Percentiles rank a stretch among this genome's conserved stretches.
Conservation (phyloP, 441 rosid species). For the Gossypium gossypioides region DNA sequence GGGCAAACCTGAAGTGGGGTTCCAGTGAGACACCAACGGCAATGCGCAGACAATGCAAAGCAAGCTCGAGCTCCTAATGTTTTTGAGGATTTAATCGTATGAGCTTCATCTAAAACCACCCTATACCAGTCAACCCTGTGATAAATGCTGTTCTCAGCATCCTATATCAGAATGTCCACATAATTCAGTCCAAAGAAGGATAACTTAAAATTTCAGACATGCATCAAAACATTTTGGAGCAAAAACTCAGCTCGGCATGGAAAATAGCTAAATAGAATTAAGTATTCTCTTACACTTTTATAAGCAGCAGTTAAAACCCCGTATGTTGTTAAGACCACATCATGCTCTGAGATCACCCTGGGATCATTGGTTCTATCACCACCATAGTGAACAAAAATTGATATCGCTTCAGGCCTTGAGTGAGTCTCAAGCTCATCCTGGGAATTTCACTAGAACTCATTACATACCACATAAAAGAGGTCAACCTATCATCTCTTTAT, state of each 20-base stretch:
- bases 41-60: constrained; percentile 39
- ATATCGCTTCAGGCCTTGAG: constrained; percentile 36
- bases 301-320: constrained; percentile 52
- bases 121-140: constrained; percentile 54
- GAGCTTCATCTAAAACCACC: constrained; percentile 70
- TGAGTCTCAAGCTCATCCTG: constrained; percentile 71
- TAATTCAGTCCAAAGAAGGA: not conserved
- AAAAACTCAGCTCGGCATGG: not conserved
- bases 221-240: not conserved
- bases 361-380: constrained; percentile 49
- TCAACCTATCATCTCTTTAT: not conserved
- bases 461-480: not conserved
- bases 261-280: not conserved
- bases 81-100: constrained; percentile 52
- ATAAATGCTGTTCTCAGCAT: constrained; percentile 36
- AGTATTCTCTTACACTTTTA: constrained; percentile 41
- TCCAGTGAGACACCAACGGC: constrained; percentile 69
- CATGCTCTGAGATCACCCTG: constrained; percentile 34
- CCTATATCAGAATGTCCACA: constrained; percentile 23
- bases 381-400: constrained; percentile 55
- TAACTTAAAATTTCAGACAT: not conserved
- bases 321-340: constrained; percentile 65
- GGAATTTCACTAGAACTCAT: constrained; percentile 1
- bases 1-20: constrained; percentile 54
- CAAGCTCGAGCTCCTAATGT: constrained; percentile 46